Evolutionary conservation across 352 stramenopile species (phyloP), one percentile per base, ranked within the genome.

Genomic region (Phytophthora pinifolia): DNA sequence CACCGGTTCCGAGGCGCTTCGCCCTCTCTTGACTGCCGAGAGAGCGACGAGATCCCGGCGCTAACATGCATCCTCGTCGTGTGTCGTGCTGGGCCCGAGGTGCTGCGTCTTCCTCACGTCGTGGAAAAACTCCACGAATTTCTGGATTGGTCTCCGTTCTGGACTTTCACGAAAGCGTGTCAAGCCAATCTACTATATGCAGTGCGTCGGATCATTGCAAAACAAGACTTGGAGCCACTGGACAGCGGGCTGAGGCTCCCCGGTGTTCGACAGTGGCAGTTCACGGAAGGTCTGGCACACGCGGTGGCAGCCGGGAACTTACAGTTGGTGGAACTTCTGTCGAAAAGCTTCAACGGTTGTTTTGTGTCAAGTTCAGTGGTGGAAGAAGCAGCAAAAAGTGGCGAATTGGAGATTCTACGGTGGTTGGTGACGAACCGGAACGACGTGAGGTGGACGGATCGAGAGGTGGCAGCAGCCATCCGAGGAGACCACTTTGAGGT

Each of bases 191-290:
- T 57, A 14, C 18, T 30, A 13, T 38, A 18, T 48, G 31, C 49
- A 17, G 39, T 47, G 4, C 33, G n/a, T 14, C 39, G 29, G 9
- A 18, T 59, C 13, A 25, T 53, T 46, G 39, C 33, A n/a, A 39
- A 17, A 13, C 33, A 49, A 6, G 15, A 45, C 14, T 10, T 46
- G 6, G 10, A 59, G 22, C 56, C 34, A 35, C 1, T 46, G 10
- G 46, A 51, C 39, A 42, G 36, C 30, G 22, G 31, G 6, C 45
- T 49, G 36, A 14, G 45, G 9, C 27, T 22, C 17, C 54, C 32
- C 1, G 18, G 13, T 2, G 17, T 57, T 12, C 56, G 56, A 17
- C 47, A 59, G n/a, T 63, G 39, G 46, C 55, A 63, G 25, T 63
- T 63, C 20, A 29, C 39, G 10, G 4, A 47, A 44, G 39, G 47